Evolutionary conservation across 2,329 filamentous ascomycete species (phyloP), one percentile per base, ranked within the genome.

Genomic region (Nectriaceae sp.): DNA sequence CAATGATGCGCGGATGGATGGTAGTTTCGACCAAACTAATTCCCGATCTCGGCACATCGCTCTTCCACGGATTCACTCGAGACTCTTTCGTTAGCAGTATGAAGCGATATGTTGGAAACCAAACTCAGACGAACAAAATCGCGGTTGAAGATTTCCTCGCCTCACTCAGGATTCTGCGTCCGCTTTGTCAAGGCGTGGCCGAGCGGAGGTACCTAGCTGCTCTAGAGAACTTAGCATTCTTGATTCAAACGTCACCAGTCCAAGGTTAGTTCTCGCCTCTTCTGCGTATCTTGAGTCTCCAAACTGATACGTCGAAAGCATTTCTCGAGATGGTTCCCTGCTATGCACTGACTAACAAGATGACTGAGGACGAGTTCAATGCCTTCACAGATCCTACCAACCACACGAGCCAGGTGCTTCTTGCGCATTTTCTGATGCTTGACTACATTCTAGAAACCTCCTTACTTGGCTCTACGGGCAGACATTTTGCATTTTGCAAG

Each of bases 1-100:
- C 59, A 3, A 51, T 57, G 47, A 55, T 67, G 8, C 55, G 68
- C n/a, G 68, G 68, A 1, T 70, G 68, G 38, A 54, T 45, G 5
- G 40, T 57, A 2, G 43, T 59, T 21, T 42, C 46, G 5, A 47
- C 48, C 8, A 46, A 20, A 5, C 22, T 44, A 4, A 39, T 44
- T 33, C 39, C 36, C 6, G 24, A 22, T 15, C 41, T 15, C 16
- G 21, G 29, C 5, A 47, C 20, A 13, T 47, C 44, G 4, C 11
- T 51, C 13, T 46, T n/a, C n/a, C n/a, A n/a, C n/a, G n/a, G n/a
- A n/a, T n/a, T n/a, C n/a, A n/a, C n/a, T n/a, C n/a, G n/a, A n/a
- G n/a, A n/a, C n/a, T n/a, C n/a, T n/a, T n/a, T n/a, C n/a, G n/a
- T n/a, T n/a, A n/a, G n/a, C n/a, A n/a, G n/a, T n/a, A n/a, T n/a